Base-by-base conservation (phyloP, 2,329 filamentous ascomycete species). In the Hirsutella minnesotensis region DNA sequence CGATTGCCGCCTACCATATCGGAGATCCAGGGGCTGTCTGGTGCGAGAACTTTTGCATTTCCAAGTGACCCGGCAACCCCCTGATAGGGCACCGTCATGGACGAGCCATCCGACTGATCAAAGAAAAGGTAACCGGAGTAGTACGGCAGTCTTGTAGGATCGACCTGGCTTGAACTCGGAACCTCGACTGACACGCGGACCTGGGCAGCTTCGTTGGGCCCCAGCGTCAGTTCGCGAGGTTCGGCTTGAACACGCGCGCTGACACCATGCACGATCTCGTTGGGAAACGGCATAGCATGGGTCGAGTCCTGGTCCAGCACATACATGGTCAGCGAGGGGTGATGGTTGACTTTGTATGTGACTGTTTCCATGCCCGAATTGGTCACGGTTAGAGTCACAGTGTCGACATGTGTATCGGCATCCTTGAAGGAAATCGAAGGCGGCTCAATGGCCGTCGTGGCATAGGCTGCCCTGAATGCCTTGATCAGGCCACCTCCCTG, bases 401-500 rank as follows among this genome's bases (percentile, higher is more conserved):
- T 63, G 7, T 62, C 55, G 36, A 57, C 53, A 46, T 78, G 69
- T 62, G 80, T 53, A 48, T 74, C 72, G 0, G 75, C 77, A 53
- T 82, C 78, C 53, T 81, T 81, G 61, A 81, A 79, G 2, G 73
- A 68, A 9, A 83, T 59, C 53, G 69, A 74, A 15, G 72, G 72
- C 8, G 66, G 68, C 49, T 68, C 70, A 18, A 81, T 58, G 10
- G 73, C 52, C 3, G 70, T 69, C 3, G 66, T 73, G 12, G 71
- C 62, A 47, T 72, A 67, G 3, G 76, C 72, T 3, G 75, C 73
- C 43, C 78, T 72, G 48, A 72, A 72, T 2, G 74, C 77, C 50
- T 79, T 73, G 39, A 82, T 62, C 15, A 81, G 59, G 24, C 78
- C 78, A 21, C 60, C 70, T 13, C 78, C 78, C 51, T 79, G 74